Conservation (phyloP, 441 rosid species). For the Daphne laureola region DNA sequence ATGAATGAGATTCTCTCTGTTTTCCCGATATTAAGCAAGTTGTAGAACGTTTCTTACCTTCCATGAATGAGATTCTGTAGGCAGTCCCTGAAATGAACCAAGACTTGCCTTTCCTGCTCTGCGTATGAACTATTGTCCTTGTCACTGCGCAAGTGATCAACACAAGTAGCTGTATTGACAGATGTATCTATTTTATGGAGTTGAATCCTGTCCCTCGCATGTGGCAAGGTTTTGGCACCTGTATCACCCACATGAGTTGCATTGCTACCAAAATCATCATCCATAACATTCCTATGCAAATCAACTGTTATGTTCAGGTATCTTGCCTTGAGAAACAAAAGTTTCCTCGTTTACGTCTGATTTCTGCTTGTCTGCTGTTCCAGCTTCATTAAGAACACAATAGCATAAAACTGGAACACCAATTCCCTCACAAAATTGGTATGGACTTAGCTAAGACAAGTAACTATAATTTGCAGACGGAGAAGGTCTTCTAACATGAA, state of each 20-base stretch:
- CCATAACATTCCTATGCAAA: conserved; percentile 17
- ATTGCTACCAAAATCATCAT: conserved; percentile 16
- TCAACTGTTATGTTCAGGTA: conserved; percentile 14
- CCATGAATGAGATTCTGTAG: conserved; percentile 31
- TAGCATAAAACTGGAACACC: too few relatives aligned
- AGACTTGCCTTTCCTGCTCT: conserved; percentile 45
- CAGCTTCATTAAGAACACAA: conserved; percentile 7
- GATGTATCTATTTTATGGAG: conserved; percentile 18
- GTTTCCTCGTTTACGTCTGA: conserved; percentile 10
- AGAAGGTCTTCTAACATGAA: too few relatives aligned
- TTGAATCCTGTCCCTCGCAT: conserved; percentile 19
- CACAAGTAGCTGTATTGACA: conserved; percentile 23
- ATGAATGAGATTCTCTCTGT: too few relatives aligned
- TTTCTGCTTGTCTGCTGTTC: conserved; percentile 12
- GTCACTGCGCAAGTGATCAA: conserved; percentile 10
- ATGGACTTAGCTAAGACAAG: not conserved
- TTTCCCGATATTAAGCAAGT: too few relatives aligned
- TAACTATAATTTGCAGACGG: too few relatives aligned
- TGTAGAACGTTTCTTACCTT: too few relatives aligned
- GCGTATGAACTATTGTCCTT: conserved; percentile 14
- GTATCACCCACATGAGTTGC: conserved; percentile 9
- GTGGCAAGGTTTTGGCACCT: conserved; percentile 14
- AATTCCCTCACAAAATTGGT: not conserved
- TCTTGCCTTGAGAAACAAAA: conserved; percentile 9
- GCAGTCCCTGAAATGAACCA: conserved; percentile 41